These are phyloP conservation scores for Phytophthora pluvialis DNA, from an alignment of 352 stramenopile species.

Conservation along the genomic window DNA sequence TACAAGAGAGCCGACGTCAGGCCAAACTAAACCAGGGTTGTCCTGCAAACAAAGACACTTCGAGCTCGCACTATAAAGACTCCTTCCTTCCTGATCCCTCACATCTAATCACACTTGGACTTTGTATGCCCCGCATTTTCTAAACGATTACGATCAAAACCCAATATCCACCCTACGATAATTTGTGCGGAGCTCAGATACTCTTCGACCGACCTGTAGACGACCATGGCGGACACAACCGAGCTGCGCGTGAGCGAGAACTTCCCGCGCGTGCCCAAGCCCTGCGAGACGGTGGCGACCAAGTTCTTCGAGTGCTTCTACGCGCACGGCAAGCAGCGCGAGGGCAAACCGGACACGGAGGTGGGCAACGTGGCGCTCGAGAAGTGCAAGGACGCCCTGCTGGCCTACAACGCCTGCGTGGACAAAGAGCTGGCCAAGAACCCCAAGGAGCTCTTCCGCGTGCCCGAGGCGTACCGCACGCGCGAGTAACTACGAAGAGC, in stretches of 20 bases:
- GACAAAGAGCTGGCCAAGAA: constrained; percentile 56
- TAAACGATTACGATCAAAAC: constrained; percentile 29
- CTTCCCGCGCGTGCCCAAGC: constrained; percentile 78
- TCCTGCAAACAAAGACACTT: constrained; percentile 20
- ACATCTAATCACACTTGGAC: constrained; percentile 33
- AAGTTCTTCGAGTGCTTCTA: constrained; percentile 88
- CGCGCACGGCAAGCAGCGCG: constrained; percentile 76
- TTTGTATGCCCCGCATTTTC: constrained; percentile 58
- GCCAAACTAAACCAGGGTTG: constrained; percentile 13
- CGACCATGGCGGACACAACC: constrained; percentile 39
- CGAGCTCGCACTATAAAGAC: not conserved
- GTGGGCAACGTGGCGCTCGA: constrained; percentile 71
- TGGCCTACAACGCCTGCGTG: constrained; percentile 82
- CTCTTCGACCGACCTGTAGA: not conserved
- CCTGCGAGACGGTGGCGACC: constrained; percentile 71
- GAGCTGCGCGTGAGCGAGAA: constrained; percentile 70
- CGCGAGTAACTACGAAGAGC: constrained; percentile 43
- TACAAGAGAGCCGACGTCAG: constrained; percentile 19
- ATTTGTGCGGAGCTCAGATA: not conserved
- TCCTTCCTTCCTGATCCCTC: not conserved
- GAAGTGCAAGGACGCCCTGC: constrained; percentile 57
- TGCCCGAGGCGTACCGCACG: constrained; percentile 80
- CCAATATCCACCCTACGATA: constrained; percentile 37
- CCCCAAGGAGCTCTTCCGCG: constrained; percentile 82
- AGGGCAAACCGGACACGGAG: constrained; percentile 58